Percentiles rank a stretch among this genome's conserved stretches.
Evolutionary conservation across 148 eudicot genomes (phyloP).

Genomic region (Bassia scoparia): DNA sequence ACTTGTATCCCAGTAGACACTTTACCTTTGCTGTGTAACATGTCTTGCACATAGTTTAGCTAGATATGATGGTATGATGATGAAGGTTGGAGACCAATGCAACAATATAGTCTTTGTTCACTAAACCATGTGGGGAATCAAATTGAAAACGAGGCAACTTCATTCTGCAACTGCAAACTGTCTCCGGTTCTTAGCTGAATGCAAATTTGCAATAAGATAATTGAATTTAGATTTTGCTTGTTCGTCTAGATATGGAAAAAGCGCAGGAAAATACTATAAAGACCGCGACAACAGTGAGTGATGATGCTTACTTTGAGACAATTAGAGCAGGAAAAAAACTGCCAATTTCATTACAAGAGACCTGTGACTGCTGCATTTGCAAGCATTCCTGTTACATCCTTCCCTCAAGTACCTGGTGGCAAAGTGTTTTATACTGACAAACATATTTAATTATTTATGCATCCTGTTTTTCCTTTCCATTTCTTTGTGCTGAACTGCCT

Average conservation of each 20-base stretch:
- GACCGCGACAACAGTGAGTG: constrained; percentile 31
- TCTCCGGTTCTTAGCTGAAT: background rate
- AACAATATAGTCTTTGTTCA: too few relatives aligned
- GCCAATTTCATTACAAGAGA: constrained; percentile 55
- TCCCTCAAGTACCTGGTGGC: constrained; percentile 84
- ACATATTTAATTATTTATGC: background rate
- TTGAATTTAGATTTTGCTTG: background rate
- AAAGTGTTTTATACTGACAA: constrained; percentile 49
- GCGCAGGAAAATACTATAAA: constrained; percentile 23
- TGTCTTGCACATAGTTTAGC: too few relatives aligned
- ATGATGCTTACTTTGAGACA: constrained; percentile 74
- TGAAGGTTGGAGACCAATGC: too few relatives aligned
- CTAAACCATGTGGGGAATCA: too few relatives aligned
- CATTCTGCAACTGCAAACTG: background rate
- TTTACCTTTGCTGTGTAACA: too few relatives aligned
- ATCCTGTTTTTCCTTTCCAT: background rate
- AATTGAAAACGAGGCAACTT: too few relatives aligned
- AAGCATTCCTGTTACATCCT: constrained; percentile 69
- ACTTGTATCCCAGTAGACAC: too few relatives aligned
- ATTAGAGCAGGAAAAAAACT: constrained; percentile 73
- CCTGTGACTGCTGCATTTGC: constrained; percentile 70
- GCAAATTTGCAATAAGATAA: background rate
- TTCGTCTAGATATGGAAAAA: constrained; percentile 37
- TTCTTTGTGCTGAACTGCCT: background rate
- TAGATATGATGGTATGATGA: too few relatives aligned